Conservation (phyloP, 306 rosid species). For the Citrullus mucosospermus region DNA sequence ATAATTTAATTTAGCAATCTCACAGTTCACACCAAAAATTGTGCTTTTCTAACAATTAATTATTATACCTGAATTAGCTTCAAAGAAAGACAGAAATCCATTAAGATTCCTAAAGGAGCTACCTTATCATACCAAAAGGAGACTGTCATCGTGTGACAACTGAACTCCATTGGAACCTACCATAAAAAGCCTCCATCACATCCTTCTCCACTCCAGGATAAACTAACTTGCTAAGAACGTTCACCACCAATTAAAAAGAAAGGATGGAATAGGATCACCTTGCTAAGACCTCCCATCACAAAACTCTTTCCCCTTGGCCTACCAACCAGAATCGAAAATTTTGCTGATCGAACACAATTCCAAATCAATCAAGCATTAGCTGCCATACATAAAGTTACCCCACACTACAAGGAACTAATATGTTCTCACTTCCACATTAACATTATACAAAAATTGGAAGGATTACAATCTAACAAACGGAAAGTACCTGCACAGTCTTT, state of each 20-base stretch:
- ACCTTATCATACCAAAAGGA: too few relatives aligned
- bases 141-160: background rate
- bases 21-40: background rate
- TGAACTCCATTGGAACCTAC: background rate
- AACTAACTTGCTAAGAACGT: too few relatives aligned
- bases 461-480: constrained; percentile 3
- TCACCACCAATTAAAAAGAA: too few relatives aligned
- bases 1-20: background rate
- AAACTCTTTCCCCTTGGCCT: too few relatives aligned
- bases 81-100: background rate
- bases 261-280: too few relatives aligned
- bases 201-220: too few relatives aligned
- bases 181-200: background rate
- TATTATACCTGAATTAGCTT: background rate
- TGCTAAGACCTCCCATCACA: too few relatives aligned
- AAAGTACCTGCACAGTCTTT: constrained; percentile 87
- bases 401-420: background rate
- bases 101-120: too few relatives aligned
- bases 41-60: too few relatives aligned
- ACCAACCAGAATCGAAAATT: too few relatives aligned
- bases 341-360: too few relatives aligned
- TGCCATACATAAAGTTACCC: background rate
- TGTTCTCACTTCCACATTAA: background rate
- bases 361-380: background rate
- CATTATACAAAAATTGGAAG: background rate